These are phyloP conservation scores for Edaphochlamys debaryana DNA, from an alignment of 139 green algal genomes.

Conservation along the genomic window DNA sequence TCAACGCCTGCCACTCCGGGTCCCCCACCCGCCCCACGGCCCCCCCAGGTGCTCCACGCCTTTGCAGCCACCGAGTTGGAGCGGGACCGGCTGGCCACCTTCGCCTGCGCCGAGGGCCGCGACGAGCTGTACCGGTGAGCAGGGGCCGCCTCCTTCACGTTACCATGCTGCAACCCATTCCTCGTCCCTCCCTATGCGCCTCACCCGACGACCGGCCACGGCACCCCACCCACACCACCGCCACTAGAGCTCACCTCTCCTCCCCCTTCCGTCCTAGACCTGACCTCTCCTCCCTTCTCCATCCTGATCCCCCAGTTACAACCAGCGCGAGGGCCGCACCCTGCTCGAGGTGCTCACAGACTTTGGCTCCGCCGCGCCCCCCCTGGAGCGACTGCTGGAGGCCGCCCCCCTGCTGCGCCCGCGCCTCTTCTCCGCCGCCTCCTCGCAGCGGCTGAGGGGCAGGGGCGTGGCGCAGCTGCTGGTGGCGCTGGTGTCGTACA, in stretches of 20 bases:
- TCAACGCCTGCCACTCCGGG: no score
- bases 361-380: conserved; percentile 75
- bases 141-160: no score
- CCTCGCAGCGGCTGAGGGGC: conserved; percentile 68
- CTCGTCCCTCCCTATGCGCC: no score
- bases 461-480: conserved; percentile 72
- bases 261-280: no score
- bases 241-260: no score
- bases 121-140: conserved; percentile 79
- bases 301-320: conserved; percentile 63
- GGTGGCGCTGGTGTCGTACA: conserved; percentile 82
- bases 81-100: conserved; percentile 85
- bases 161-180: no score
- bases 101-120: conserved; percentile 78
- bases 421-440: conserved; percentile 92
- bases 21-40: not conserved
- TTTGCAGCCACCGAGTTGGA: conserved; percentile 70
- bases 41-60: conserved; percentile 68
- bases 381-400: conserved; percentile 89
- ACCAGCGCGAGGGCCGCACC: conserved; percentile 61
- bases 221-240: no score
- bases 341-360: conserved; percentile 89
- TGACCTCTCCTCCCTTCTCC: no score
- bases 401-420: conserved; percentile 78
- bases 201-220: no score